Evolutionary conservation across 768 basidiomycete genomes (phyloP).

Genomic region (Flagelloscypha sp.): DNA sequence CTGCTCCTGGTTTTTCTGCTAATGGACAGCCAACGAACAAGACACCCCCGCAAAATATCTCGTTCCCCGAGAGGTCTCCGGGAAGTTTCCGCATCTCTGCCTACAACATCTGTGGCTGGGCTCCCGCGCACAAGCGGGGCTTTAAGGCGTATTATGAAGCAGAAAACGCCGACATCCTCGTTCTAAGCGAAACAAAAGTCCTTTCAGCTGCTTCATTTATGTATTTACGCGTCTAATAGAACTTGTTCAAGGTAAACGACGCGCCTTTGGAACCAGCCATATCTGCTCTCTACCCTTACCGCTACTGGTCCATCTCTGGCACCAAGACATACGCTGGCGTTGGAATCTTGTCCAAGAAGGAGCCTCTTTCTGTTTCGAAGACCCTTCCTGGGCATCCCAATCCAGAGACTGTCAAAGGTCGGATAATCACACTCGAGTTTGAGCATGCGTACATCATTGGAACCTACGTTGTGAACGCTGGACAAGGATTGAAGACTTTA

Average conservation of each 20-base stretch:
- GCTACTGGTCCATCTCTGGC: slow-evolving; percentile 67
- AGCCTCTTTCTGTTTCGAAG: slow-evolving; percentile 57
- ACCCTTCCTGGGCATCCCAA: slow-evolving; percentile 73
- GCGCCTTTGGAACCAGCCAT: slow-evolving; percentile 53
- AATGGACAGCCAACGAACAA: slow-evolving; percentile 69
- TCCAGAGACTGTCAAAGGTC: slow-evolving; percentile 55
- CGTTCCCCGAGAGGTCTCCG: slow-evolving; percentile 40
- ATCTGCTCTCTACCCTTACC: slow-evolving; percentile 53
- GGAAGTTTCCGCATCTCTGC: slow-evolving; percentile 50
- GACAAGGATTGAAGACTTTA: slow-evolving; percentile 69
- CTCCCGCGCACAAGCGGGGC: slow-evolving; percentile 70
- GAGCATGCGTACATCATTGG: slow-evolving; percentile 59
- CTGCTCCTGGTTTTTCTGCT: too few relatives aligned
- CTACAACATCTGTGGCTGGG: slow-evolving; percentile 79
- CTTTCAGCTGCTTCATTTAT: slow-evolving; percentile 5
- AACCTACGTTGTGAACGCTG: slow-evolving; percentile 84
- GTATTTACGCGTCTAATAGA: background rate
- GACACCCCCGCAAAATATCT: slow-evolving; percentile 53
- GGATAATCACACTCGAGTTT: slow-evolving; percentile 80
- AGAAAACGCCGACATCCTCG: slow-evolving; percentile 77
- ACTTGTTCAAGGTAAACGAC: slow-evolving; percentile 53
- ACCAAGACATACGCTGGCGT: slow-evolving; percentile 85
- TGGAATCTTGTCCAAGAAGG: slow-evolving; percentile 69
- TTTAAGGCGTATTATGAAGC: slow-evolving; percentile 78
- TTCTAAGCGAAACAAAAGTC: slow-evolving; percentile 84